Conservation (phyloP, 2,329 filamentous ascomycete species). For the Calonectria pteridis region DNA sequence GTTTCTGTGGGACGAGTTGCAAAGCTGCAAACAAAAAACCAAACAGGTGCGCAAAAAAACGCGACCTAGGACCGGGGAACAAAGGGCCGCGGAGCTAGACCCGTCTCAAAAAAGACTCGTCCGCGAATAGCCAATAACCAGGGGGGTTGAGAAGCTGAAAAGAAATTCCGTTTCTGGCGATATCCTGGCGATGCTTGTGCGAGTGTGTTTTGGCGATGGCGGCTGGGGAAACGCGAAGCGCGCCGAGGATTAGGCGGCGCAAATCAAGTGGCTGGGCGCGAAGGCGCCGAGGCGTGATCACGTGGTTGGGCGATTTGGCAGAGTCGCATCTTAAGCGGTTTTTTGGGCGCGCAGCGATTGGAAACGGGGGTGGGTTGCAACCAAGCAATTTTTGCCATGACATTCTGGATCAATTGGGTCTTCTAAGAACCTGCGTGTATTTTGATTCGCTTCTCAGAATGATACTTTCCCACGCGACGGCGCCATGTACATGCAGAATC, state of each 20-base stretch:
- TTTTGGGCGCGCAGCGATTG: neutral
- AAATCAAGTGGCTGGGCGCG: slow-evolving; percentile 40
- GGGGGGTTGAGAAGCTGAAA: slow-evolving; percentile 10
- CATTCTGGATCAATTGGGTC: neutral
- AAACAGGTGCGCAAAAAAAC: neutral
- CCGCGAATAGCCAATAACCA: slow-evolving; percentile 16
- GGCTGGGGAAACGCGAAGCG: slow-evolving; percentile 43
- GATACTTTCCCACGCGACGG: neutral
- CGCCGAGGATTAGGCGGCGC: slow-evolving; percentile 54
- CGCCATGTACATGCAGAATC: neutral
- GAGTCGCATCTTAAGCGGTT: neutral
- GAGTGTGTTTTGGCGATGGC: slow-evolving; percentile 44
- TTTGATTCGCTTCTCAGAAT: neutral
- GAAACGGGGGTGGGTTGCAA: neutral
- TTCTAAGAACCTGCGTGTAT: neutral
- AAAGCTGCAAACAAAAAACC: neutral
- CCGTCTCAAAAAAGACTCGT: neutral
- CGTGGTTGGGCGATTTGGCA: slow-evolving; percentile 36
- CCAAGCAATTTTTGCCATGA: neutral
- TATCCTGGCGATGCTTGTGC: slow-evolving; percentile 39
- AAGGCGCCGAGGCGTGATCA: slow-evolving; percentile 39
- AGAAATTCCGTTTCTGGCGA: slow-evolving; percentile 29
- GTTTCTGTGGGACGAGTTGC: neutral
- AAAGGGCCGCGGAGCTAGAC: neutral
- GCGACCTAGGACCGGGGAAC: neutral